Evolutionary conservation across 768 basidiomycete genomes (phyloP).

Genomic region (Boletus rex-veris): DNA sequence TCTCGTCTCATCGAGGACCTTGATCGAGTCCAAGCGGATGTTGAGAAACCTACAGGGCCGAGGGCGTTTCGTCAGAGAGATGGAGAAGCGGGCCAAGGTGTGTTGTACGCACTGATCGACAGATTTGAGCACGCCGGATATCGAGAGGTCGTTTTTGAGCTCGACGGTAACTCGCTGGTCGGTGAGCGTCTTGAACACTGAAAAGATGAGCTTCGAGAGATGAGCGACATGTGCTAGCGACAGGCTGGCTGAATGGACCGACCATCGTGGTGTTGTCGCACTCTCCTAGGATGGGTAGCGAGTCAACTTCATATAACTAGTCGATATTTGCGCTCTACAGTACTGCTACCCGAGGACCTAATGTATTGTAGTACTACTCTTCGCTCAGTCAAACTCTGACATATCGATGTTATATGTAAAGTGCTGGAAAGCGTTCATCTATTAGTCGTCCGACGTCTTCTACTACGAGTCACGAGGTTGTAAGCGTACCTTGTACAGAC

Average conservation of each 20-base stretch:
- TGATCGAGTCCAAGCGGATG: slow-evolving; percentile 92
- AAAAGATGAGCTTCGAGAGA: slow-evolving; percentile 72
- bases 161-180: slow-evolving; percentile 97
- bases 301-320: neutral
- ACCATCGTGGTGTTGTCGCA: slow-evolving; percentile 22
- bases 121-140: slow-evolving; percentile 92
- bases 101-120: slow-evolving; percentile 83
- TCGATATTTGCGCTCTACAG: too few relatives aligned
- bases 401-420: slow-evolving; percentile 34
- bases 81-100: neutral
- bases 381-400: slow-evolving; percentile 32
- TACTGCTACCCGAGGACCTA: too few relatives aligned
- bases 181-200: slow-evolving; percentile 98
- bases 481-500: slow-evolving; percentile 66
- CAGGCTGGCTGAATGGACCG: slow-evolving; percentile 1
- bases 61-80: slow-evolving; percentile 1
- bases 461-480: neutral
- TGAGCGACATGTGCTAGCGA: slow-evolving; percentile 4
- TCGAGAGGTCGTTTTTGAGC: slow-evolving; percentile 97
- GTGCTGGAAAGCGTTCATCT: slow-evolving; percentile 16
- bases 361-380: neutral
- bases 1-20: slow-evolving; percentile 84
- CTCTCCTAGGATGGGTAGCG: too few relatives aligned
- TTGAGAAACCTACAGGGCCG: slow-evolving; percentile 74
- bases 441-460: slow-evolving; percentile 1